Evolutionary conservation across 148 eudicot genomes (phyloP), one percentile per base, ranked within the genome.

Genomic region (Rhododendron kiyosumense): DNA sequence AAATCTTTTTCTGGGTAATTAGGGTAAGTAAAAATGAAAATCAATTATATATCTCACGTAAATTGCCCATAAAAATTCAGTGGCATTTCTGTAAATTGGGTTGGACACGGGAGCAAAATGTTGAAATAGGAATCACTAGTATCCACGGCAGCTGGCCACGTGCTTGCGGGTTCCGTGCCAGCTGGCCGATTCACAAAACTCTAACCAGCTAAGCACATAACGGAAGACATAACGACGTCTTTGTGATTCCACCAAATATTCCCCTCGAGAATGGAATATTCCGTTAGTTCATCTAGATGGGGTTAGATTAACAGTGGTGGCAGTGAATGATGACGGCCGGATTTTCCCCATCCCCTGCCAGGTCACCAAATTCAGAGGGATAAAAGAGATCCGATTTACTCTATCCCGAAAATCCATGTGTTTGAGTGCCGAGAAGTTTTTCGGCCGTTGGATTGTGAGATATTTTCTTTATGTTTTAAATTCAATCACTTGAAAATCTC

Each of bases 191-290:
- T 83, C 73, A 61, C 65, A 59, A 30, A 78, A n/a, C 41, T 83
- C 57, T 30, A 36, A 18, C 92, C 92, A 90, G 90, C 90, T 89
- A 85, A 84, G 90, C 90, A 59, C 34, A 32, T 73, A 12, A 85
- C 88, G 83, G 86, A 79, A 83, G 86, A 3, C 49, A 13, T 82
- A n/a, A 85, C 78, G 84, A 20, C 84, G 89, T 84, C 46, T 34
- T 38, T 2, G 61, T 28, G 57, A 61, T 77, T 63, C 2, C 43
- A 15, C 78, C 9, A 4, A 14, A 28, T 28, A 28, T 32, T 73
- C 38, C 15, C 77, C 20, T 32, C 41, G 2, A 36, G 18, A 15
- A 79, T 26, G 34, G 36, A 41, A 43, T 38, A 77, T 77, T 77
- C 82, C 85, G 83, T 83, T 32, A 57, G n/a, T n/a, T 18, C 32